Conservation (phyloP, 345 rosid genomes). For the Moricandia moricandioides region DNA sequence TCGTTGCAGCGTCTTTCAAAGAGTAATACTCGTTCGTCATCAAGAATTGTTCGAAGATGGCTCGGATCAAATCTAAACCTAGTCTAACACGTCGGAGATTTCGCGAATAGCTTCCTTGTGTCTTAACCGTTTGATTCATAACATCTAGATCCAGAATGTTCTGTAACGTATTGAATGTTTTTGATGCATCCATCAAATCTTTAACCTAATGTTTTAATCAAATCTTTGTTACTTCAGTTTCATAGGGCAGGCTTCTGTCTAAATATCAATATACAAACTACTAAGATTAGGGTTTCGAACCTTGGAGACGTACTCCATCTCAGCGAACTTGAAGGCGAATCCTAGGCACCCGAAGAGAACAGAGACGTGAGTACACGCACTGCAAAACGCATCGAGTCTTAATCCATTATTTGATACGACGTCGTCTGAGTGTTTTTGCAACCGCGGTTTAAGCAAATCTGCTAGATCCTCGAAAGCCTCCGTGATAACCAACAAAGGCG, state of each 20-base stretch:
- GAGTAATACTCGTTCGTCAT: constrained; percentile 46
- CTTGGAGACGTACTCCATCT: constrained; percentile 72
- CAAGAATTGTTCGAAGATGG: constrained; percentile 63
- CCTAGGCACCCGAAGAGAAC: constrained; percentile 68
- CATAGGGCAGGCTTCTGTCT: background rate
- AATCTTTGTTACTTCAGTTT: background rate
- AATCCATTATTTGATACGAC: constrained; percentile 24
- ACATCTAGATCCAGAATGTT: constrained; percentile 57
- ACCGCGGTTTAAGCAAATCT: constrained; percentile 28
- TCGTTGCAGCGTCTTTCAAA: constrained; percentile 69
- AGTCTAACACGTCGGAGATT: constrained; percentile 74
- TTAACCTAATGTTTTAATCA: constrained; percentile 39
- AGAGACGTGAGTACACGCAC: constrained; percentile 61
- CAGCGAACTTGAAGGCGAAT: constrained; percentile 80
- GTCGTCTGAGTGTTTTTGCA: background rate
- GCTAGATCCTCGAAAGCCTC: constrained; percentile 57
- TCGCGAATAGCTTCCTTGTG: constrained; percentile 63
- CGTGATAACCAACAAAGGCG: constrained; percentile 44
- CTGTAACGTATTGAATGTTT: constrained; percentile 42
- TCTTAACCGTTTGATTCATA: constrained; percentile 53
- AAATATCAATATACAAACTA: background rate
- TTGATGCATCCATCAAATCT: constrained; percentile 65
- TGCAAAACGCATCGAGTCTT: constrained; percentile 52
- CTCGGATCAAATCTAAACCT: constrained; percentile 82
- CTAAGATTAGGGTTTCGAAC: constrained; percentile 31